Percentiles rank a stretch among this genome's conserved stretches.
Conservation (phyloP, 2,329 filamentous ascomycete genomes). For the Epichloe bromicola region DNA sequence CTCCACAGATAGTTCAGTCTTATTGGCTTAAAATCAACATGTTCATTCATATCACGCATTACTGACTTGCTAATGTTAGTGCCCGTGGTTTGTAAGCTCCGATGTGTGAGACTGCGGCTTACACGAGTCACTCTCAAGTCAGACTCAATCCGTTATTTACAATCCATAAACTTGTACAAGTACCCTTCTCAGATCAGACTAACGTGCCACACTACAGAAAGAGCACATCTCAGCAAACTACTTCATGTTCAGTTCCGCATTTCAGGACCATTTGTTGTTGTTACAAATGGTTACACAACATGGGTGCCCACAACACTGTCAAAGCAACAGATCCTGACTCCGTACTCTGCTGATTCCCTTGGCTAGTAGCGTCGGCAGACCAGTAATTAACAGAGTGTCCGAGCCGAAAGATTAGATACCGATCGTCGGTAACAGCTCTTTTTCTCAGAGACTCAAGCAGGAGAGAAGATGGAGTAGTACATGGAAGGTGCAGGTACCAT, state of each 20-base stretch:
- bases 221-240: neutral
- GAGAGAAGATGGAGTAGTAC: neutral
- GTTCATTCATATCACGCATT: neutral
- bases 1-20: neutral
- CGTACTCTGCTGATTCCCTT: neutral
- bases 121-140: neutral
- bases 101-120: neutral
- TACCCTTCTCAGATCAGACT: neutral
- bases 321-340: neutral
- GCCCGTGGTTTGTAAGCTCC: neutral
- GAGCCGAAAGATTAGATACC: neutral
- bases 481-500: neutral
- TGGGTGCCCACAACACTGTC: neutral
- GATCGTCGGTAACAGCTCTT: neutral
- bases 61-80: neutral
- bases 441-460: neutral
- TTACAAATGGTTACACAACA: conserved; percentile 1
- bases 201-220: neutral
- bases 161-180: neutral
- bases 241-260: neutral
- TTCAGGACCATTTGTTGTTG: neutral
- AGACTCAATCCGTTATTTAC: neutral
- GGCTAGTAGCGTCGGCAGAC: neutral
- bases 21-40: neutral
- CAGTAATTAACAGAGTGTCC: too few relatives aligned